phyloP scores from a whole-genome alignment of 495 filamentous ascomycete species.

The Neurospora discreta region DNA sequence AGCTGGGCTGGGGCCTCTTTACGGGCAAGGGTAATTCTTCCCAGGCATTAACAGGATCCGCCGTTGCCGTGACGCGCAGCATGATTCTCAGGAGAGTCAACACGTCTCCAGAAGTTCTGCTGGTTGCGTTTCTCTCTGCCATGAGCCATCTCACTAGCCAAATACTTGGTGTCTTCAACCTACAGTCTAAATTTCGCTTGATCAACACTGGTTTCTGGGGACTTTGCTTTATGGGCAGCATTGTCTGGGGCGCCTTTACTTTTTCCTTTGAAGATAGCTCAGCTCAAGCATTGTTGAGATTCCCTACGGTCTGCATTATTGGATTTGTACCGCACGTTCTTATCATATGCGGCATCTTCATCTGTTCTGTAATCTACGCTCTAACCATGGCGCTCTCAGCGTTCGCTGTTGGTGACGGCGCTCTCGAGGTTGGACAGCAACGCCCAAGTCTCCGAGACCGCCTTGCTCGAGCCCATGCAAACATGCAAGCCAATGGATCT shows the following conservation, averaged over 20 bases:
- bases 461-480: slow-evolving; percentile 58
- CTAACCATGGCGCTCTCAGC: slow-evolving; percentile 68
- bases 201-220: slow-evolving; percentile 84
- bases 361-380: slow-evolving; percentile 63
- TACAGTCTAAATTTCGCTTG: slow-evolving; percentile 67
- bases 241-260: slow-evolving; percentile 56
- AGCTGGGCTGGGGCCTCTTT: slow-evolving; percentile 60
- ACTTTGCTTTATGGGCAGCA: slow-evolving; percentile 71
- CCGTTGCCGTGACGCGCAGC: slow-evolving; percentile 39
- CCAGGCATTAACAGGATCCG: slow-evolving; percentile 29
- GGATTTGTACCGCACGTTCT: slow-evolving; percentile 89
- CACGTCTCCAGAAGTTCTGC: slow-evolving; percentile 77
- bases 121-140: slow-evolving; percentile 77
- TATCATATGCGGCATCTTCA: slow-evolving; percentile 63
- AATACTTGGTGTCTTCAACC: slow-evolving; percentile 62
- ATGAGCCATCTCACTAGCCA: slow-evolving; percentile 85
- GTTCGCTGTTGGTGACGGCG: slow-evolving; percentile 49
- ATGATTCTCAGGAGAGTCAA: slow-evolving; percentile 56
- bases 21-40: slow-evolving; percentile 24
- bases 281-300: slow-evolving; percentile 49
- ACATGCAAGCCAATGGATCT: slow-evolving; percentile 85
- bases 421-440: slow-evolving; percentile 24
- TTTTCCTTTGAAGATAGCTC: slow-evolving; percentile 43
- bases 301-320: slow-evolving; percentile 89
- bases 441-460: slow-evolving; percentile 31